Evolutionary conservation across 352 stramenopile species (phyloP).

Genomic region (Phytopythium boreale): DNA sequence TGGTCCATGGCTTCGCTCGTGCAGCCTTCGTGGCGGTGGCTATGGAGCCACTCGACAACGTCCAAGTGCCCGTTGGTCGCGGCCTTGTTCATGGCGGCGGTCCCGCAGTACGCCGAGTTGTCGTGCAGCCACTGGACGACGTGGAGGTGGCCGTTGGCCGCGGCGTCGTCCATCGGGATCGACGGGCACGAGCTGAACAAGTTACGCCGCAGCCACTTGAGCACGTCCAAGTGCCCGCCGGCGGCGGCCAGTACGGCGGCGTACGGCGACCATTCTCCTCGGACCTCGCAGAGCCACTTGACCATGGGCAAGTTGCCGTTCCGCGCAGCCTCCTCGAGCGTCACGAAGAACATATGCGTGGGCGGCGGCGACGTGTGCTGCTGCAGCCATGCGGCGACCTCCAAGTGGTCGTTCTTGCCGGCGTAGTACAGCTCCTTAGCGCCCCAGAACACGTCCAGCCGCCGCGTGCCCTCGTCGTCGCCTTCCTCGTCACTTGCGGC

Average conservation of each 20-base stretch:
- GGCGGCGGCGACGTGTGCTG: conserved; percentile 29
- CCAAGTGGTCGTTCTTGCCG: conserved; percentile 24
- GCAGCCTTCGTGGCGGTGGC: conserved; percentile 25
- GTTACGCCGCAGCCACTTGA: conserved; percentile 29
- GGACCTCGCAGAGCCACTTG: conserved; percentile 25
- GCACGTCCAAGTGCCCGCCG: conserved; percentile 26
- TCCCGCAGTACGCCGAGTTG: conserved; percentile 25
- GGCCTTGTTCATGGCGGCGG: conserved; percentile 53
- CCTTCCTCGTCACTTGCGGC: neutral
- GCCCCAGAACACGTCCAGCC: conserved; percentile 25
- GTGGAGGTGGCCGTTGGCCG: conserved; percentile 19
- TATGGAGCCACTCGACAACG: conserved; percentile 35
- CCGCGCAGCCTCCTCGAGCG: conserved; percentile 26
- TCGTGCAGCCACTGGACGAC: conserved; percentile 26
- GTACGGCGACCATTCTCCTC: conserved; percentile 28
- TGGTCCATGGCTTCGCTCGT: conserved; percentile 32
- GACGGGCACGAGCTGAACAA: conserved; percentile 30
- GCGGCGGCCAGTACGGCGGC: conserved; percentile 27
- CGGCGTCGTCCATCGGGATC: conserved; percentile 29
- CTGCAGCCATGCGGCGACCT: conserved; percentile 33
- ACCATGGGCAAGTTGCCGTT: conserved; percentile 29
- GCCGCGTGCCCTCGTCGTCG: neutral
- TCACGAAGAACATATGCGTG: conserved; percentile 39
- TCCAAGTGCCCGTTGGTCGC: conserved; percentile 46
- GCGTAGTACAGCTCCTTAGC: conserved; percentile 36